Conservation (phyloP, 2,329 filamentous ascomycete genomes). For the Ophiostoma piceae region DNA sequence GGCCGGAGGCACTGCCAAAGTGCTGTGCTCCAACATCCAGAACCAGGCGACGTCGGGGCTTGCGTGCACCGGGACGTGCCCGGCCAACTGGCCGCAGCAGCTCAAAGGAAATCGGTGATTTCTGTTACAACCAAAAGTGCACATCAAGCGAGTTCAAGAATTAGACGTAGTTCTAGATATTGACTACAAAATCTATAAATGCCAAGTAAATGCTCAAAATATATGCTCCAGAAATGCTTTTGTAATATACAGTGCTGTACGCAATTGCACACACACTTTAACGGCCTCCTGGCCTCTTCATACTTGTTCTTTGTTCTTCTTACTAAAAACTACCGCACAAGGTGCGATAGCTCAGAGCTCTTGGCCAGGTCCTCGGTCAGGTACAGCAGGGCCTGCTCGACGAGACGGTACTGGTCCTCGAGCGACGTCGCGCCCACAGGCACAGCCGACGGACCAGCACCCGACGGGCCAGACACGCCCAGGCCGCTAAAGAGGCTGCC, state of each 20-base stretch:
- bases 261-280: background rate
- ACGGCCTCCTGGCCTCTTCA: background rate
- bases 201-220: background rate
- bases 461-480: constrained; percentile 13
- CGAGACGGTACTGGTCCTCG: constrained; percentile 28
- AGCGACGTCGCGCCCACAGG: constrained; percentile 19
- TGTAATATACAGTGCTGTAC: background rate
- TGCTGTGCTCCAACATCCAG: no score
- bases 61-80: no score
- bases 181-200: background rate
- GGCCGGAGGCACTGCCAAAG: no score
- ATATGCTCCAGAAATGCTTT: background rate
- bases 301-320: no score
- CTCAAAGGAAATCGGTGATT: no score
- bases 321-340: constrained; percentile 17
- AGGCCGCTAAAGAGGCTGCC: constrained; percentile 25
- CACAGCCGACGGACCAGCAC: background rate
- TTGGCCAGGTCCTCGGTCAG: constrained; percentile 27
- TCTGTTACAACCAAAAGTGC: no score
- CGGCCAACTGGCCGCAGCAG: no score
- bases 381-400: constrained; percentile 28
- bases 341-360: constrained; percentile 24
- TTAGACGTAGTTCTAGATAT: background rate
- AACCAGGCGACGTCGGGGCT: no score
- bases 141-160: background rate